Evolutionary conservation across 345 rosid genomes (phyloP), one percentile per base, ranked within the genome.

Genomic region (Acer saccharum): DNA sequence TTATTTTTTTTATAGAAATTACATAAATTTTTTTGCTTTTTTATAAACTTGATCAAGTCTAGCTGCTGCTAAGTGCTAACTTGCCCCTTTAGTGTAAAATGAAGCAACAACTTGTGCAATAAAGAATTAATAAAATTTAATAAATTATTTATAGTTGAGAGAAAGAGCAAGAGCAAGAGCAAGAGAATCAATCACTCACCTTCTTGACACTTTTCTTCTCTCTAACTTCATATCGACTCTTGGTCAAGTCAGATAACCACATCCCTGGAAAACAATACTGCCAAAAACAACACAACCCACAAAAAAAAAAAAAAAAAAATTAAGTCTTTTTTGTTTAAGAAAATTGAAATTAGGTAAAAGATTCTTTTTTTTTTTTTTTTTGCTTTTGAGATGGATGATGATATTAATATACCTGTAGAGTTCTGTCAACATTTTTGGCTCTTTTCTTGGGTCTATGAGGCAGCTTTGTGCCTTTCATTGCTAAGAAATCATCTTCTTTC

Each of bases 211-310:
- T 78, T 77, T 90, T 90, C 94, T 89, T 90, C 89, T 90, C 94
- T 76, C 91, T 84, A 77, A 90, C 94, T 65, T 90, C 94, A 73
- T 90, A 90, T 74, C 94, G 82, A 77, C 83, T 84, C 89, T 86
- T 90, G 29, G 92, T 83, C 82, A 90, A 85, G 77, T 89, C 91
- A 43, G 94, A 76, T 9, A 90, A 79, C 90, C 90, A 90, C 92
- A 90, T 85, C 85, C 94, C 94, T 72, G 94, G 94, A 76, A 83
- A 90, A 82, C 94, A 87, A 83, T 80, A 89, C 94, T 90, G 88
- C 87, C 83, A 69, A 75, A 71, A 11, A 70, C 57, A 64, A 63
- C 66, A 14, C 43, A 71, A 52, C 4, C 43, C 63, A 46, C 29
- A 21, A 72, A 27, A 14, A 10, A n/a, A n/a, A n/a, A 3, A 3